Evolutionary conservation across 345 rosid species (phyloP).

Genomic region (Linum tenue): DNA sequence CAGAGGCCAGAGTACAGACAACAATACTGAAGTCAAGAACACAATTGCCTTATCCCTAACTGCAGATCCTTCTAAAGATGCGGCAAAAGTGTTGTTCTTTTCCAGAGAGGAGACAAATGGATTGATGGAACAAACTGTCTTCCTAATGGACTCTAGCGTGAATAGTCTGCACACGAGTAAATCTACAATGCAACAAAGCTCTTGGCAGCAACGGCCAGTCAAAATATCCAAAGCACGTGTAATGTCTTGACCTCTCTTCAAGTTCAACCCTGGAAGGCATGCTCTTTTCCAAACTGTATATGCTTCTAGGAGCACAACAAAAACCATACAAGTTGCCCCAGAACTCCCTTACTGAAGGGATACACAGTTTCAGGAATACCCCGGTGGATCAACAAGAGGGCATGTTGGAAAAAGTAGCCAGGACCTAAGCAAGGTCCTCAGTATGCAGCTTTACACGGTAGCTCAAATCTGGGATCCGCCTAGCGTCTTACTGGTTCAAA

Average conservation of each 20-base stretch:
- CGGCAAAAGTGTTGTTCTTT: no score
- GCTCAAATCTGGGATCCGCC: constrained; percentile 73
- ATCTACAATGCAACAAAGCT: neutral
- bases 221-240: constrained; percentile 60
- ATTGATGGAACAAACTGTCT: neutral
- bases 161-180: neutral
- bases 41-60: neutral
- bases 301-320: constrained; percentile 42
- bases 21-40: neutral
- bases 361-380: constrained; percentile 66
- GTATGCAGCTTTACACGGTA: no score
- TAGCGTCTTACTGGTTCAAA: constrained; percentile 87
- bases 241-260: constrained; percentile 65
- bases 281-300: constrained; percentile 39
- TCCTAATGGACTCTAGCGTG: neutral
- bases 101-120: neutral
- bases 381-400: constrained; percentile 30
- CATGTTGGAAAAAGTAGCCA: no score
- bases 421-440: no score
- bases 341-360: constrained; percentile 86
- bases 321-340: constrained; percentile 52
- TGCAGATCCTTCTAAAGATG: neutral
- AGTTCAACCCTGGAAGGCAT: constrained; percentile 54
- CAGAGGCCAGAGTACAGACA: neutral
- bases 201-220: constrained; percentile 83